Conservation (phyloP, 2,329 filamentous ascomycete genomes). For the Fusarium caatingaense region DNA sequence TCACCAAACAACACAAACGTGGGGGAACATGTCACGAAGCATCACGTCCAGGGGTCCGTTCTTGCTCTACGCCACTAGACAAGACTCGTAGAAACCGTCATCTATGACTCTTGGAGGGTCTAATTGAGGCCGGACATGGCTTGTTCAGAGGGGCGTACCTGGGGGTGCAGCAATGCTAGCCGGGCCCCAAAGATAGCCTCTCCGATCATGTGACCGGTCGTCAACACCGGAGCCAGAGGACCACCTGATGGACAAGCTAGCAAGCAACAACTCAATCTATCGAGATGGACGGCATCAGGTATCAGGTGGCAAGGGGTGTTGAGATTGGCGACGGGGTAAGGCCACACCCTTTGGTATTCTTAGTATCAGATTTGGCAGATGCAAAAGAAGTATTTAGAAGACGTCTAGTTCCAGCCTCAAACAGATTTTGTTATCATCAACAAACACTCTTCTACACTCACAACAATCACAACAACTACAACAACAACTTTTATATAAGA, state of each 20-base stretch:
- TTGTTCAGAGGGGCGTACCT: conserved; percentile 13
- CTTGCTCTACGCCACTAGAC: conserved; percentile 8
- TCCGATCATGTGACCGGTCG: conserved; percentile 36
- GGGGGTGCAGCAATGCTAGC: conserved; percentile 27
- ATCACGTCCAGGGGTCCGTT: conserved; percentile 2
- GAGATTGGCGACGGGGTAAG: conserved; percentile 14
- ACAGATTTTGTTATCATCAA: conserved; percentile 24
- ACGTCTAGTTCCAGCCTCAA: conserved; percentile 35
- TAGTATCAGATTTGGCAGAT: conserved; percentile 29
- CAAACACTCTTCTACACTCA: conserved; percentile 27
- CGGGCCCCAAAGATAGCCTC: conserved; percentile 33
- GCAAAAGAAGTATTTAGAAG: conserved; percentile 37
- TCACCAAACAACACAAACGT: conserved; percentile 18
- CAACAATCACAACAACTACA: conserved; percentile 4
- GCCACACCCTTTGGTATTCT: conserved; percentile 30
- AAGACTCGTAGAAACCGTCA: conserved; percentile 18
- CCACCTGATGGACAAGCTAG: conserved; percentile 29
- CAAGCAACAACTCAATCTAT: conserved; percentile 37
- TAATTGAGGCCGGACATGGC: conserved; percentile 36
- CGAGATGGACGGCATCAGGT: conserved; percentile 19
- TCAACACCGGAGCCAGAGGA: conserved; percentile 16
- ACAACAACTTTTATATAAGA: conserved; percentile 29
- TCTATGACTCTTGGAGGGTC: conserved; percentile 32
- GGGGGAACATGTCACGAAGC: conserved; percentile 19
- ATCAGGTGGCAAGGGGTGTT: conserved; percentile 40